These are phyloP conservation scores for Solanum aculeatissimum DNA, from an alignment of 305 asterid species.

Conservation along the genomic window DNA sequence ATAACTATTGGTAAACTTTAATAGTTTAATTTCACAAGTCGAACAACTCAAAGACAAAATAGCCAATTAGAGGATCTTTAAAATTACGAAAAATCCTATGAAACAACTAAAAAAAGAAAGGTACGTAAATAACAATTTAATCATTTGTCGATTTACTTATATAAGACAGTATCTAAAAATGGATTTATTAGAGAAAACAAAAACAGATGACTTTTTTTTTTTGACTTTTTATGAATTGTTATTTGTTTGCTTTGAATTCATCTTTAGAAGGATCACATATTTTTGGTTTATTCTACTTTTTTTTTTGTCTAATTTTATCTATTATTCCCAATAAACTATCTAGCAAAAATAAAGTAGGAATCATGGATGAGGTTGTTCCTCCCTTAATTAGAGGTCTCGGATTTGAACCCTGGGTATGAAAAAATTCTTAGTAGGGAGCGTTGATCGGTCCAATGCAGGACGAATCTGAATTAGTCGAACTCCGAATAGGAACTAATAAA, in stretches of 20 bases:
- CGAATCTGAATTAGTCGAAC: no score
- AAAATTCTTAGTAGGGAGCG: no score
- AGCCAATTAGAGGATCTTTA: not conserved
- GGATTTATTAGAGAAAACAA: constrained; percentile 8
- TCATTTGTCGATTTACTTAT: not conserved
- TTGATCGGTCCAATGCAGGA: no score
- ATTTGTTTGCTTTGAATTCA: constrained; percentile 12
- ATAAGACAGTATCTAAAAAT: not conserved
- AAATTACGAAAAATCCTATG: constrained; percentile 10
- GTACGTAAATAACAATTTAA: not conserved
- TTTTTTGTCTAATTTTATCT: not conserved
- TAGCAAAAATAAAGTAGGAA: not conserved
- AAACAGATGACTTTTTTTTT: not conserved
- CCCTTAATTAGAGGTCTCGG: no score
- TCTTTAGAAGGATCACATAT: not conserved
- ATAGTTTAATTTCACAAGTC: not conserved
- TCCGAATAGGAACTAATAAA: no score
- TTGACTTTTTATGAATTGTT: not conserved
- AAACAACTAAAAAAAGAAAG: not conserved
- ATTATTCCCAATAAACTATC: not conserved
- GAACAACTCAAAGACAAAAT: not conserved
- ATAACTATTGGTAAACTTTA: not conserved
- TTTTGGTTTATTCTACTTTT: not conserved
- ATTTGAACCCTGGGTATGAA: no score
- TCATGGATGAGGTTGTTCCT: no score